phyloP scores from a whole-genome alignment of 2,329 filamentous ascomycete species.

The Trichoderma aggressivum region DNA sequence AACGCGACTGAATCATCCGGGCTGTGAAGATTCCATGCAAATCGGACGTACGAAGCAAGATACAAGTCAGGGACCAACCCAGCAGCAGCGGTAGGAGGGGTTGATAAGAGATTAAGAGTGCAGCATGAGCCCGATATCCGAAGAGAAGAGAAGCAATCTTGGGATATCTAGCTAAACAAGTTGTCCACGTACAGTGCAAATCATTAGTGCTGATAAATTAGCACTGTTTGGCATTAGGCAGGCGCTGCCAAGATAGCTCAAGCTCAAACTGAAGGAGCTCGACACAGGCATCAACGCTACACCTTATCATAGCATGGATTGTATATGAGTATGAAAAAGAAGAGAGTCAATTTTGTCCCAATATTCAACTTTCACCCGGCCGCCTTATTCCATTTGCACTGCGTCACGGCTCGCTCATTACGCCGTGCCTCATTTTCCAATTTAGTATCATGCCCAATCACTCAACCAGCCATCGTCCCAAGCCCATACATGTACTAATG shows the following conservation, averaged over 20 bases:
- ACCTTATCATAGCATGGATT: background rate
- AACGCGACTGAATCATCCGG: conserved; percentile 33
- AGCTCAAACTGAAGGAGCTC: background rate
- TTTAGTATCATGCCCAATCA: background rate
- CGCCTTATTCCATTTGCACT: background rate
- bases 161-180: background rate
- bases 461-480: background rate
- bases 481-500: background rate
- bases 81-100: background rate
- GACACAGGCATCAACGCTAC: background rate
- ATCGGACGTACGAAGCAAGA: background rate
- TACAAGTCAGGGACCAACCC: background rate
- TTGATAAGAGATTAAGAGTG: background rate
- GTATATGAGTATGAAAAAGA: background rate
- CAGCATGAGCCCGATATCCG: background rate
- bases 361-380: background rate
- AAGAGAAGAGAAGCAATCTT: background rate
- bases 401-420: background rate
- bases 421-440: background rate
- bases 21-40: conserved; percentile 25
- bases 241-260: background rate
- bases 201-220: background rate
- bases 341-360: background rate
- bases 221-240: background rate
- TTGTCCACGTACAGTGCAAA: conserved; percentile 7